Conservation (phyloP, 345 rosid species). For the Eucalyptus victrix region DNA sequence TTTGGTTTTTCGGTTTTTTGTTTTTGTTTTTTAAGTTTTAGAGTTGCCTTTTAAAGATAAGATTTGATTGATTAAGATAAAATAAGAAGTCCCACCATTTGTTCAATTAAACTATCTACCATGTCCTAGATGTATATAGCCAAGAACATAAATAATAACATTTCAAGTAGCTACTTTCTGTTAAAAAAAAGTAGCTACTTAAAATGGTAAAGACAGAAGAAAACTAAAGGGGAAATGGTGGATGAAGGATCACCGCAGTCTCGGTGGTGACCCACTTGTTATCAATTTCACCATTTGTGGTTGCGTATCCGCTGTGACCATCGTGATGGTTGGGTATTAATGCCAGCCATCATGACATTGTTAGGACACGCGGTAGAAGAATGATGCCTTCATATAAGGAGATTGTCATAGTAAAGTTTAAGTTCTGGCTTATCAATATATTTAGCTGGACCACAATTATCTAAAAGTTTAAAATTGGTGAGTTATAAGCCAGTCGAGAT, state of each 20-base stretch:
- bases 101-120: background rate
- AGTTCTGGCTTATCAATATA: background rate
- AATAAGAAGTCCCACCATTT: background rate
- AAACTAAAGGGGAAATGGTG: background rate
- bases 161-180: background rate
- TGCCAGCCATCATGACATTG: background rate
- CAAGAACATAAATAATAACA: background rate
- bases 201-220: background rate
- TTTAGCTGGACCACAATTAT: background rate
- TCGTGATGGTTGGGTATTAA: background rate
- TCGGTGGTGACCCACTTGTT: background rate
- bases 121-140: background rate
- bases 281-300: background rate
- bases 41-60: background rate
- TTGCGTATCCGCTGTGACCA: background rate
- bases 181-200: background rate
- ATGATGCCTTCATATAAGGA: background rate
- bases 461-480: background rate
- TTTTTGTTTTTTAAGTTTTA: background rate
- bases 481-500: accelerated
- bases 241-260: background rate
- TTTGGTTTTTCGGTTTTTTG: too few species aligned
- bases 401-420: background rate
- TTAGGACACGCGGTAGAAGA: background rate
- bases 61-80: background rate